Percentiles rank a stretch among this genome's conserved stretches.
phyloP scores from a whole-genome alignment of 129 eudicot species.

The Heracleum sosnowskyi region DNA sequence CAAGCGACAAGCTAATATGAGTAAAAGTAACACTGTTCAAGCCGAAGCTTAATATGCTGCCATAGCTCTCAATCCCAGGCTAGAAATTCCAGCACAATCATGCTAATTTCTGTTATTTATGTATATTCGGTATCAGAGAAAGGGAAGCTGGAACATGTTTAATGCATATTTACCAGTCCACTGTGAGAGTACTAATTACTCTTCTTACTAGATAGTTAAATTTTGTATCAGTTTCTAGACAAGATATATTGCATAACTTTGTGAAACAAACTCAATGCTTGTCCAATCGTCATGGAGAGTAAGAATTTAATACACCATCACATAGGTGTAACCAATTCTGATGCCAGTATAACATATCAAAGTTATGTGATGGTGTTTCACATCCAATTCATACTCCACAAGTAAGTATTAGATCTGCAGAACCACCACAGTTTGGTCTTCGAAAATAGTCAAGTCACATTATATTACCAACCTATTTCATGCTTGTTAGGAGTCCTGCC shows the following conservation, averaged over 20 bases:
- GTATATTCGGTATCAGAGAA: not conserved
- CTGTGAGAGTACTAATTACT: not conserved
- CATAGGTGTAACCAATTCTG: not conserved
- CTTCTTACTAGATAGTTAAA: not conserved
- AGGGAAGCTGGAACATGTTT: not conserved
- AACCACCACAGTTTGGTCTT: not conserved
- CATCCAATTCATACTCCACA: not conserved
- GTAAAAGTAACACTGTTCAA: conserved; percentile 30
- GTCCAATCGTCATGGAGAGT: not conserved
- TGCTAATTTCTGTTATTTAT: not conserved
- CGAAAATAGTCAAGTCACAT: not conserved
- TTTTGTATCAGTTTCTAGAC: not conserved
- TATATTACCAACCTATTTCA: not conserved
- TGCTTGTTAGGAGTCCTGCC: not conserved
- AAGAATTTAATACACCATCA: not conserved
- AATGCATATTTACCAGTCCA: not conserved
- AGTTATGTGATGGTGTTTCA: not conserved
- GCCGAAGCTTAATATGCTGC: conserved; percentile 27
- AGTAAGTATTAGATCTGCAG: not conserved
- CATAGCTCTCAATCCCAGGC: not conserved
- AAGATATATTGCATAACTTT: not conserved
- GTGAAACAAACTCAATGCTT: not conserved
- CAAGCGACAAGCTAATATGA: conserved; percentile 34
- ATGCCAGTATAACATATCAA: not conserved
- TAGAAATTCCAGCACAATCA: not conserved